These are phyloP conservation scores for Piper betle DNA, from an alignment of 164 flowering plant genomes.

Conservation along the genomic window DNA sequence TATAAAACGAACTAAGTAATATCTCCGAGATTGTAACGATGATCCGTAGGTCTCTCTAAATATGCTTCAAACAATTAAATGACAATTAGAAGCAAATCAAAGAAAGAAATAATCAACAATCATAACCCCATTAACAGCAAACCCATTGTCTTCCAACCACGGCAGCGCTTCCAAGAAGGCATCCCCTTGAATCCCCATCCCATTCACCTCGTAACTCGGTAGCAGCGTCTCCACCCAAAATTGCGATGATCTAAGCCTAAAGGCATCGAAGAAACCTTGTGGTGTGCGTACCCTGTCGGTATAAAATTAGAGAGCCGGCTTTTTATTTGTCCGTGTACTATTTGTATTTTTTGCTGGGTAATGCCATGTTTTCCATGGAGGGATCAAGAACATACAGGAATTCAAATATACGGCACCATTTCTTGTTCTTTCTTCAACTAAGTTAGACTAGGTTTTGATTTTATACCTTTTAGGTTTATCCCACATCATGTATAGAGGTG, in stretches of 20 bases:
- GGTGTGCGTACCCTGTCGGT: conserved; percentile 40
- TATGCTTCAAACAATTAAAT: too few relatives aligned
- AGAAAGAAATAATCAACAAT: too few relatives aligned
- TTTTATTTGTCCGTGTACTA: neutral
- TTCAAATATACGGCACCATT: neutral
- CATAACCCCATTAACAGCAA: conserved; percentile 30
- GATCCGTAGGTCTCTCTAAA: too few relatives aligned
- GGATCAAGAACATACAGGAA: neutral
- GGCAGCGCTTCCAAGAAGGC: conserved; percentile 40
- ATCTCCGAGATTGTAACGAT: too few relatives aligned
- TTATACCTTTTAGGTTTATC: too few relatives aligned
- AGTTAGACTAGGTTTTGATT: neutral
- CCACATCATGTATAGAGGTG: too few relatives aligned
- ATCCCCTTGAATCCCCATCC: conserved; percentile 74
- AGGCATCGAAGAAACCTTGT: conserved; percentile 23
- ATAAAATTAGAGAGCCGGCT: conserved; percentile 27
- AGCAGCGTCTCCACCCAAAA: conserved; percentile 26
- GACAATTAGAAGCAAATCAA: neutral
- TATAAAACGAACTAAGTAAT: too few relatives aligned
- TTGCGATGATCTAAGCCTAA: conserved; percentile 19
- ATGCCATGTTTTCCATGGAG: neutral
- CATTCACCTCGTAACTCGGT: conserved; percentile 48
- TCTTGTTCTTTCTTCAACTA: neutral
- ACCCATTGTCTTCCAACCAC: conserved; percentile 32
- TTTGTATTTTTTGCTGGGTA: neutral